These are phyloP conservation scores for Mytilinidion resinicola DNA, from an alignment of 495 filamentous ascomycete species.

Conservation along the genomic window DNA sequence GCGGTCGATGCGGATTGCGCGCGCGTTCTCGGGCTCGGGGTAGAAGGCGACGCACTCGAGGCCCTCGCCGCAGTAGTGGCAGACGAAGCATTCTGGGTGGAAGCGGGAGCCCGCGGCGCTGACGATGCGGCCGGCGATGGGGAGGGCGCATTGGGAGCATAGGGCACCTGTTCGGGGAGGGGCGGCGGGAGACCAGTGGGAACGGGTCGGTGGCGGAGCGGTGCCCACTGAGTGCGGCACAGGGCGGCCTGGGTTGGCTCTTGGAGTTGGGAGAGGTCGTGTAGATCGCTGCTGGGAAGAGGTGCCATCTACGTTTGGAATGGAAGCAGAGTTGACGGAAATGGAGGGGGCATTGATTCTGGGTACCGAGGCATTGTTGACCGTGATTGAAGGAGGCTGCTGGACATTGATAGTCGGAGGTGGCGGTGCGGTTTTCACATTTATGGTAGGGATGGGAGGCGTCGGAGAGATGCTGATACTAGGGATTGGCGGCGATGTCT, in stretches of 20 bases:
- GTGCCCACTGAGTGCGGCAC: conserved; percentile 34
- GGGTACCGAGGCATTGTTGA: conserved; percentile 41
- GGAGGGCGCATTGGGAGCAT: conserved; percentile 74
- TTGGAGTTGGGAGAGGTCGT: conserved; percentile 43
- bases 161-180: conserved; percentile 61
- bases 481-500: conserved; percentile 6
- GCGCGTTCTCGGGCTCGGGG: conserved; percentile 70
- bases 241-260: conserved; percentile 37
- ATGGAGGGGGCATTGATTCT: conserved; percentile 42
- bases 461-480: conserved; percentile 5
- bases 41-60: conserved; percentile 96
- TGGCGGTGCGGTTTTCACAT: conserved; percentile 27
- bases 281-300: conserved; percentile 12
- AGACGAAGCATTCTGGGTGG: conserved; percentile 89
- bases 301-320: conserved; percentile 6
- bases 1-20: conserved; percentile 62
- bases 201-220: conserved; percentile 35
- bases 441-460: conserved; percentile 9
- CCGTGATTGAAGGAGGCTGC: conserved; percentile 43
- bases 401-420: conserved; percentile 52
- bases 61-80: conserved; percentile 76
- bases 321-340: conserved; percentile 1
- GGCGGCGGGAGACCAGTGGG: conserved; percentile 43
- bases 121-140: conserved; percentile 86
- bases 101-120: conserved; percentile 73